Conservation (phyloP, 208 protist species). For the Crithidia mellificae region DNA sequence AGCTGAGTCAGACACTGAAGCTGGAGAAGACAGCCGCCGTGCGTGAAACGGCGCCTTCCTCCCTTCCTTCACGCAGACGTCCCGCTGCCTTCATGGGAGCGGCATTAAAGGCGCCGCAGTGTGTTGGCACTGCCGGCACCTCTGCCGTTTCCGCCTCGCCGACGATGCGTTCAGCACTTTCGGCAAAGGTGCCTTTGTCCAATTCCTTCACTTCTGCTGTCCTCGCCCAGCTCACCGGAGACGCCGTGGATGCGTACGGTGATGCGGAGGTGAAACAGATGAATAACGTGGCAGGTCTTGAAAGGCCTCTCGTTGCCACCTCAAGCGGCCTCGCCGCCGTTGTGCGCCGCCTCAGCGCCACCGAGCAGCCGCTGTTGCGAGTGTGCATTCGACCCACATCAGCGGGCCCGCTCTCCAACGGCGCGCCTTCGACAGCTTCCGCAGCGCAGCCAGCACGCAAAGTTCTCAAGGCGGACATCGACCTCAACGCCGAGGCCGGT, state of each 20-base stretch:
- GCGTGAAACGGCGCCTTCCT: neutral
- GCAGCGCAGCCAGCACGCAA: neutral
- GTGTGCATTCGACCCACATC: conserved; percentile 9
- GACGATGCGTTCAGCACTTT: no score
- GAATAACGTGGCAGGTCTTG: no score
- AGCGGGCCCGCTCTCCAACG: no score
- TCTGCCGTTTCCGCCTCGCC: neutral
- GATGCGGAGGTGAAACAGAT: no score
- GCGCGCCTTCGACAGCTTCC: neutral
- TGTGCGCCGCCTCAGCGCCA: conserved; percentile 22
- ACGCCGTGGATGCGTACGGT: neutral
- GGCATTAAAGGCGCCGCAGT: conserved; percentile 3
- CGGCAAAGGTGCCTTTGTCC: no score
- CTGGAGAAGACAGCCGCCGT: neutral
- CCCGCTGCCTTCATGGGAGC: conserved; percentile 32
- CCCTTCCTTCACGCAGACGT: neutral
- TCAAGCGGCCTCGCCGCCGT: conserved; percentile 3
- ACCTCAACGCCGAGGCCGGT: conserved; percentile 49
- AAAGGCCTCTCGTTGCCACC: neutral
- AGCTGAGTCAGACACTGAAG: conserved; percentile 12
- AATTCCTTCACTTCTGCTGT: conserved; percentile 18
- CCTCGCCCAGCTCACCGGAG: conserved; percentile 13
- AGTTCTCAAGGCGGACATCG: conserved; percentile 65
- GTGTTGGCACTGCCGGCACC: neutral
- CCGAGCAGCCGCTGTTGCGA: conserved; percentile 24